These are phyloP conservation scores for Myotisia sp. DNA, from an alignment of 2,329 filamentous ascomycete genomes.

Conservation along the genomic window DNA sequence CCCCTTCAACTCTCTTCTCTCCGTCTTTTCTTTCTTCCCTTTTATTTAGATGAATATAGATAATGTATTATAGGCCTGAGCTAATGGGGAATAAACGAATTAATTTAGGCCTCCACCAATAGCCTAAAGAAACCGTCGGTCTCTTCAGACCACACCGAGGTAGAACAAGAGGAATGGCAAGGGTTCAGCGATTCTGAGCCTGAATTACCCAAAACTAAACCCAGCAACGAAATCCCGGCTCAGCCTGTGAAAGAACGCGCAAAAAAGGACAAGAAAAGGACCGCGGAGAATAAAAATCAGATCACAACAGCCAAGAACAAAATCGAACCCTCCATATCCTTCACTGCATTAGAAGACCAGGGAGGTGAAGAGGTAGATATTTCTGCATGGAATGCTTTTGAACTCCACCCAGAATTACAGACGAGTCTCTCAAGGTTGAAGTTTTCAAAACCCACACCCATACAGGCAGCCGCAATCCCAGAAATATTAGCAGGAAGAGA, in stretches of 20 bases:
- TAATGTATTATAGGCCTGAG: not conserved
- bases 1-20: too few species aligned
- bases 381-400: conserved; percentile 62
- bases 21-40: not conserved
- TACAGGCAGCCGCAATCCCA: conserved; percentile 69
- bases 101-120: conserved; percentile 21
- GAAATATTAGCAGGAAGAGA: conserved; percentile 71
- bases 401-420: conserved; percentile 57
- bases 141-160: conserved; percentile 3
- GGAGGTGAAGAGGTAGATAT: conserved; percentile 52
- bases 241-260: conserved; percentile 17
- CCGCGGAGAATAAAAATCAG: conserved; percentile 21
- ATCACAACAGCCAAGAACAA: conserved; percentile 2
- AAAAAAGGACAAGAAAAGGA: conserved; percentile 15
- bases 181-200: conserved; percentile 45
- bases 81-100: not conserved
- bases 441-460: conserved; percentile 66
- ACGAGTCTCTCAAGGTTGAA: conserved; percentile 63
- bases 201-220: conserved; percentile 5
- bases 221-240: conserved; percentile 11
- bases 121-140: conserved; percentile 19
- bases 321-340: conserved; percentile 23
- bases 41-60: too few species aligned
- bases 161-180: conserved; percentile 43
- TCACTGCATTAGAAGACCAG: conserved; percentile 25